Conservation (phyloP, 805 yeast species). For the Vanderwaltozyma tropicalis region DNA sequence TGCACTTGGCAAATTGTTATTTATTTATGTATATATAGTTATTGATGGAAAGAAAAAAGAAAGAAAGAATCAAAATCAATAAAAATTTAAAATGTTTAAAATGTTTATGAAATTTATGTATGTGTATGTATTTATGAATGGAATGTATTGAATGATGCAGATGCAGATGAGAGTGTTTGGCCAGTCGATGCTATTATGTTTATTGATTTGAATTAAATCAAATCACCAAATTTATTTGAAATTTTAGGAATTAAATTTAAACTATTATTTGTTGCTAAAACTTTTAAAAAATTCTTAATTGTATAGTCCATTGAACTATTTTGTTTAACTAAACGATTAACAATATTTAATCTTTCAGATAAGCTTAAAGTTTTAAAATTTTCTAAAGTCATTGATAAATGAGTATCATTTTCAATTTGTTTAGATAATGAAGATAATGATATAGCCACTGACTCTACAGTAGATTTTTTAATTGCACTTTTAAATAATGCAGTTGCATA, state of each 20-base stretch:
- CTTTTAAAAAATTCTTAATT: slow-evolving; percentile 68
- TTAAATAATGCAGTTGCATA: slow-evolving; percentile 51
- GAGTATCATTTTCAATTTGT: slow-evolving; percentile 50
- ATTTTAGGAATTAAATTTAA: slow-evolving; percentile 57
- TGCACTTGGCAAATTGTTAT: too few species aligned
- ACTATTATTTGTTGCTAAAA: slow-evolving; percentile 92
- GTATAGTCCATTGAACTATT: slow-evolving; percentile 29
- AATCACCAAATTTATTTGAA: slow-evolving; percentile 47
- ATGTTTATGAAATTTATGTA: too few species aligned
- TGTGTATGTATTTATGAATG: too few species aligned
- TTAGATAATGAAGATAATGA: slow-evolving; percentile 48
- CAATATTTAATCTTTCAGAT: slow-evolving; percentile 63
- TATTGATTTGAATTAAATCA: too few species aligned
- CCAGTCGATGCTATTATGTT: too few species aligned
- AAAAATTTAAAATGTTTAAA: too few species aligned
- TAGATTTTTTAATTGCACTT: slow-evolving; percentile 77
- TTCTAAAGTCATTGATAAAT: slow-evolving; percentile 45
- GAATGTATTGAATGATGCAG: too few species aligned
- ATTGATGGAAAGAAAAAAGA: background rate
- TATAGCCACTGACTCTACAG: slow-evolving; percentile 58
- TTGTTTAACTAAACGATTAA: slow-evolving; percentile 38
- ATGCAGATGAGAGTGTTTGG: too few species aligned
- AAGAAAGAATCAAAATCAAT: background rate
- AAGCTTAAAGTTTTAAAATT: slow-evolving; percentile 13
- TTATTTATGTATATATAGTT: too few species aligned